Percentiles rank a stretch among this genome's conserved stretches.
phyloP scores from a whole-genome alignment of 768 basidiomycete genomes.

The Tricholoma matsutake region DNA sequence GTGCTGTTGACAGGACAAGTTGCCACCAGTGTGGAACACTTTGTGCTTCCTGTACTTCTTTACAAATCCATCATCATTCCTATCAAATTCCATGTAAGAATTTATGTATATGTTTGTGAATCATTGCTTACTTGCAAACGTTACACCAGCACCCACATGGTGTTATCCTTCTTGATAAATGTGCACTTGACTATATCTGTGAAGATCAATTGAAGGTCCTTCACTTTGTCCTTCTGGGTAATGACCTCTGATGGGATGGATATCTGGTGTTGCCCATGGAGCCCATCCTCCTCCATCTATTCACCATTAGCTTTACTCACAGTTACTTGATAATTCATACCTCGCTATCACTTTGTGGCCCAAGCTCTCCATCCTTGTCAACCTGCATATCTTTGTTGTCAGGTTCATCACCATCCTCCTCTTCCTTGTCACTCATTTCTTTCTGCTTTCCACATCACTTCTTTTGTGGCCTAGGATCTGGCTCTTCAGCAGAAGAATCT shows the following conservation, averaged over 20 bases:
- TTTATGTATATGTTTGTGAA: too few relatives aligned
- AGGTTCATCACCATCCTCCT: not conserved
- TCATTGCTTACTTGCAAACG: too few relatives aligned
- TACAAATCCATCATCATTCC: too few relatives aligned
- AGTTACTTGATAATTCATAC: not conserved
- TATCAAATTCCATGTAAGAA: too few relatives aligned
- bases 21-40: too few relatives aligned
- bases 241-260: not conserved
- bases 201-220: too few relatives aligned
- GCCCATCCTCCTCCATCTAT: not conserved
- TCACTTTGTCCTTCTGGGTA: not conserved
- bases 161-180: too few relatives aligned
- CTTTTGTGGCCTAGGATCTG: not conserved
- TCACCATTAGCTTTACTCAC: not conserved
- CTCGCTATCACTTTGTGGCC: not conserved
- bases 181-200: too few relatives aligned
- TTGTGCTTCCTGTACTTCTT: too few relatives aligned
- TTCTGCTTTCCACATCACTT: not conserved
- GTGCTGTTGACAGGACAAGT: too few relatives aligned
- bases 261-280: not conserved
- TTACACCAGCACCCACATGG: too few relatives aligned
- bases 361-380: not conserved
- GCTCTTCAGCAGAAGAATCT: not conserved
- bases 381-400: not conserved
- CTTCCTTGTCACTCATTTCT: not conserved